These are phyloP conservation scores for Ophiostoma ips DNA, from an alignment of 2,329 filamentous ascomycete species.

Conservation along the genomic window DNA sequence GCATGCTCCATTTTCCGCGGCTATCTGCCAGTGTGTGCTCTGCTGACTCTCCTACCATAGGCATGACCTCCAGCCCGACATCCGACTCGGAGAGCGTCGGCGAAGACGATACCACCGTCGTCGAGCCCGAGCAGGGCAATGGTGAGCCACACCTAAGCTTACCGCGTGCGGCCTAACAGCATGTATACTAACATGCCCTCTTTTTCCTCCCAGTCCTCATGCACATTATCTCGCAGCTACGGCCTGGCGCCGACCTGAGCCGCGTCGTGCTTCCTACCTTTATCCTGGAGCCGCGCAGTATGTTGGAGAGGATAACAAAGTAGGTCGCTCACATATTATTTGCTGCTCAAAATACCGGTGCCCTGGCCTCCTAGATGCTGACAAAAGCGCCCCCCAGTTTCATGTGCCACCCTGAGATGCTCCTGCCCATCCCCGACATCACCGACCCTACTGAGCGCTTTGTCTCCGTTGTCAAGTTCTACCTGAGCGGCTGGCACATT, in stretches of 20 bases:
- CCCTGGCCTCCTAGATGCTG: neutral
- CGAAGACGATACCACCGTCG: conserved; percentile 64
- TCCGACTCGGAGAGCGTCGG: conserved; percentile 42
- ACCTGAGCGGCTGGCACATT: conserved; percentile 97
- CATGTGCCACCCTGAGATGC: conserved; percentile 96
- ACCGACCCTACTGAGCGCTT: conserved; percentile 85
- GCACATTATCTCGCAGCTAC: conserved; percentile 93
- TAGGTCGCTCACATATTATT: conserved; percentile 29
- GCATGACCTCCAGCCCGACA: conserved; percentile 21
- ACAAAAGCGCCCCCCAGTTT: conserved; percentile 45
- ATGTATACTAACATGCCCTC: too few relatives aligned
- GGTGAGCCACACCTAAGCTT: conserved; percentile 39
- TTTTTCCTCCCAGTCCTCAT: conserved; percentile 77
- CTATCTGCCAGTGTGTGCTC: neutral
- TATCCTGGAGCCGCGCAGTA: conserved; percentile 92
- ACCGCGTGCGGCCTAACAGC: neutral
- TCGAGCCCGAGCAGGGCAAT: conserved; percentile 90
- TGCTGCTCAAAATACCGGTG: neutral
- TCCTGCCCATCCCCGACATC: conserved; percentile 73
- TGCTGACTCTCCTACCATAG: conserved; percentile 11
- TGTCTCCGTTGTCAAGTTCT: conserved; percentile 93
- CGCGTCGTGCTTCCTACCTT: conserved; percentile 92
- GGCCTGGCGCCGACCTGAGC: conserved; percentile 88
- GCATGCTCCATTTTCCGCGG: neutral
- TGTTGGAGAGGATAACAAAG: conserved; percentile 99